Conservation (phyloP, 2,329 filamentous ascomycete genomes). For the Coniochaeta sp. region DNA sequence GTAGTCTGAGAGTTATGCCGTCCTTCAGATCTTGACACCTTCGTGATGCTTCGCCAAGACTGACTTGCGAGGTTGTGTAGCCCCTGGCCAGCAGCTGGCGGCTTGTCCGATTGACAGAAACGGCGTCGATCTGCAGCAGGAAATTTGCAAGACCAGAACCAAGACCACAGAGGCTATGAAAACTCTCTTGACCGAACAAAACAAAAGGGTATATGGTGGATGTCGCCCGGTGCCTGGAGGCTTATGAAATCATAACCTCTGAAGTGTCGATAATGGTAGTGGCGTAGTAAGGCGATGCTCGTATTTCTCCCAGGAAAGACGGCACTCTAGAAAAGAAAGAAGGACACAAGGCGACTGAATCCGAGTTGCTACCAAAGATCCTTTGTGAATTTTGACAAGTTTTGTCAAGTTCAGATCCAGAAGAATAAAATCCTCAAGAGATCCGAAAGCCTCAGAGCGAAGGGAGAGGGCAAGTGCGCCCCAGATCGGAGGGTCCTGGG, state of each 20-base stretch:
- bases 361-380: not conserved
- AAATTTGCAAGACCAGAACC: not conserved
- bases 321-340: no score
- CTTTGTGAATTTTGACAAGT: not conserved
- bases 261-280: not conserved
- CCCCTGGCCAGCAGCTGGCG: not conserved
- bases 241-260: not conserved
- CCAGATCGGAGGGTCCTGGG: not conserved
- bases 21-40: conserved; percentile 1
- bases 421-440: not conserved
- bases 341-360: not conserved
- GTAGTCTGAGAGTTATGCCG: not conserved
- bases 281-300: not conserved
- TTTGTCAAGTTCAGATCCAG: not conserved
- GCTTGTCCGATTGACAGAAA: conserved; percentile 1
- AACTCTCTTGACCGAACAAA: not conserved
- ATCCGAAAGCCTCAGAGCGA: not conserved
- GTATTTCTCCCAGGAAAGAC: not conserved
- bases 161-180: not conserved
- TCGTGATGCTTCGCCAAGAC: conserved; percentile 1
- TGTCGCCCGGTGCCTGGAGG: not conserved
- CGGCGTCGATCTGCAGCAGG: not conserved
- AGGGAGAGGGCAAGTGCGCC: not conserved
- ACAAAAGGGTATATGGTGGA: not conserved
- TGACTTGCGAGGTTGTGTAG: conserved; percentile 1